A percentile compares a stretch with the other conserved stretches of the same genome.
These are phyloP conservation scores for Lepidium campestre DNA, from an alignment of 441 rosid genomes.

Conservation along the genomic window DNA sequence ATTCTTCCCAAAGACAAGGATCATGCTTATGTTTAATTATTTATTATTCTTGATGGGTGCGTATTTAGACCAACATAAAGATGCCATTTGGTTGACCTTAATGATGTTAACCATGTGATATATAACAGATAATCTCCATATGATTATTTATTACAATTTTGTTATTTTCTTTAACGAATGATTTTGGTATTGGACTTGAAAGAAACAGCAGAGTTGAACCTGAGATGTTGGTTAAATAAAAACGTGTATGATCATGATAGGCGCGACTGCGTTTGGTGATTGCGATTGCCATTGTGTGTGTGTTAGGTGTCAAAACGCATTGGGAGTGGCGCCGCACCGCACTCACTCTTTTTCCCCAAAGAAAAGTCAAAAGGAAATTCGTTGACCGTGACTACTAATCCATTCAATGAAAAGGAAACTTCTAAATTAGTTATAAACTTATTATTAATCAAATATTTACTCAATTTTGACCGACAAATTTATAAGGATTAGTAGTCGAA, in stretches of 20 bases:
- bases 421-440: background rate
- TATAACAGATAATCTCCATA: background rate
- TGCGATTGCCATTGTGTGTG: background rate
- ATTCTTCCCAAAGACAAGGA: background rate
- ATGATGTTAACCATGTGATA: background rate
- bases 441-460: background rate
- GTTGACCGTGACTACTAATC: constrained; percentile 8
- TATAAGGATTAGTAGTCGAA: background rate
- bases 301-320: background rate
- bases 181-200: background rate
- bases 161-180: background rate
- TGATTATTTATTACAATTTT: background rate
- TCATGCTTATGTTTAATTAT: background rate
- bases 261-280: constrained; percentile 2
- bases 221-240: background rate
- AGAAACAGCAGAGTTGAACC: background rate
- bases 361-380: constrained; percentile 2
- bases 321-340: background rate
- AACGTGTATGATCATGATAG: constrained; percentile 4
- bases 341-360: background rate
- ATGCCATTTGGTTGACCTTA: background rate
- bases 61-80: background rate
- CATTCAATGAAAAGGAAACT: background rate
- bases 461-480: background rate
- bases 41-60: background rate